Evolutionary conservation across 2,329 filamentous ascomycete species (phyloP), one percentile per base, ranked within the genome.

Genomic region (Colletotrichum sp.): DNA sequence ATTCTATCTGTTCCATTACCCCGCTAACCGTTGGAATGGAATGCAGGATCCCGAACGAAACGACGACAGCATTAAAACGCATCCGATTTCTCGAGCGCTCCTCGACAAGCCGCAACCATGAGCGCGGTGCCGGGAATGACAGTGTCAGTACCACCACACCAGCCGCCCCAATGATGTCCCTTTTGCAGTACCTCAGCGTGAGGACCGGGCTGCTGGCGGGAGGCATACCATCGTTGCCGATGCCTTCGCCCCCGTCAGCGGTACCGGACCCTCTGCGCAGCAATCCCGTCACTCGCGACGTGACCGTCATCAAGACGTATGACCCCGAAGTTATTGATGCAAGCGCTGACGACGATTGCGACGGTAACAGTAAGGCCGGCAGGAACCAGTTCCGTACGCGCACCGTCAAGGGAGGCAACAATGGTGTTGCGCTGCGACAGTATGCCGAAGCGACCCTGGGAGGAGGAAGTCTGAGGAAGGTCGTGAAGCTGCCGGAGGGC

Each of bases 381-480:
- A 74, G 72, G 69, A 95, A 94, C 80, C 94, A 97, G 78, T 98
- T 98, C 88, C 95, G 96, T 82, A 95, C 96, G 47, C 94, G 96
- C 80, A 87, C 93, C 57, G 93, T 93, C 81, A 97, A 97, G 83
- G 95, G 96, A 72, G 97, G 95, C 68, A 97, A 89, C 31, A 91
- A 88, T 90, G 72, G 76, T 83, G 98, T 98, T 87, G 97, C 98
- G 85, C 89, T 99, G 78, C 93, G 97, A 84, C 97, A 99, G 84
- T 99, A 98, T 89, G 97, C 97, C 66, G 97, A 99, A 84, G 97
- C 97, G 59, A 99, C 97, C 13, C 89, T 99, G 47, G 97, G 97
- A 43, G 97, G 95, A 78, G 97, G 97, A 63, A 98, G 96, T 84
- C 86, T 99, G 85, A 92, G 95, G 80, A 98, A 99, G 87, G 95